Conservation (phyloP, 352 stramenopile genomes). For the Pythium sukuiense region DNA sequence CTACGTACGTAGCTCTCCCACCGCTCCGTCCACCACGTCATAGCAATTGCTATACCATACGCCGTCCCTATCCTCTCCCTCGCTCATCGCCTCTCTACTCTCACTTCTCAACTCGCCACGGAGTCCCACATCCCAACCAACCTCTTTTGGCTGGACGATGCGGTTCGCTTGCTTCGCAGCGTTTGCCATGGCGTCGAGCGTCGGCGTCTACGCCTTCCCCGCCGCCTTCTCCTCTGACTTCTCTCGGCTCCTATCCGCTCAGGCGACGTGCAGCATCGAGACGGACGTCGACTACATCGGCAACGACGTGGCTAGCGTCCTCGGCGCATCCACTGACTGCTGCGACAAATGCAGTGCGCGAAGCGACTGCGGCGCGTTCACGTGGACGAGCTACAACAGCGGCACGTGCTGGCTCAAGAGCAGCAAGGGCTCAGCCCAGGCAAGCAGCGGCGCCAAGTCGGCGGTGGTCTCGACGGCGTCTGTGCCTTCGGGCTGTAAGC, state of each 20-base stretch:
- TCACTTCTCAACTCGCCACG: neutral
- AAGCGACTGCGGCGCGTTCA: neutral
- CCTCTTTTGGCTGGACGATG: neutral
- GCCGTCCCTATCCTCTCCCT: too few species aligned
- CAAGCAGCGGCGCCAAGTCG: neutral
- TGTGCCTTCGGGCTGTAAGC: neutral
- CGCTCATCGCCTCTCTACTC: neutral
- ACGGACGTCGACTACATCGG: constrained; percentile 30
- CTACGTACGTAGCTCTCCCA: too few species aligned
- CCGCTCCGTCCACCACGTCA: neutral
- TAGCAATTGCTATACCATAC: neutral
- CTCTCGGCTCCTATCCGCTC: neutral
- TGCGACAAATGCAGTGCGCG: neutral
- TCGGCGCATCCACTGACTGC: neutral
- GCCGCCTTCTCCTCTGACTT: neutral
- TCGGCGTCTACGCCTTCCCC: too few species aligned
- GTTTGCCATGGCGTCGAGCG: neutral
- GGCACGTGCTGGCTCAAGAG: neutral
- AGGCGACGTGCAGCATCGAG: constrained; percentile 15
- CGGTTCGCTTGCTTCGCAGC: neutral
- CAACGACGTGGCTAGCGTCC: constrained; percentile 29
- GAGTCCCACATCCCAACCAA: neutral
- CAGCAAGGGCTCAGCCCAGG: neutral
- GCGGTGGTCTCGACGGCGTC: neutral
- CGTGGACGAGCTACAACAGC: neutral